phyloP scores from a whole-genome alignment of 2,329 filamentous ascomycete genomes.

The Metarhizium robertsii region DNA sequence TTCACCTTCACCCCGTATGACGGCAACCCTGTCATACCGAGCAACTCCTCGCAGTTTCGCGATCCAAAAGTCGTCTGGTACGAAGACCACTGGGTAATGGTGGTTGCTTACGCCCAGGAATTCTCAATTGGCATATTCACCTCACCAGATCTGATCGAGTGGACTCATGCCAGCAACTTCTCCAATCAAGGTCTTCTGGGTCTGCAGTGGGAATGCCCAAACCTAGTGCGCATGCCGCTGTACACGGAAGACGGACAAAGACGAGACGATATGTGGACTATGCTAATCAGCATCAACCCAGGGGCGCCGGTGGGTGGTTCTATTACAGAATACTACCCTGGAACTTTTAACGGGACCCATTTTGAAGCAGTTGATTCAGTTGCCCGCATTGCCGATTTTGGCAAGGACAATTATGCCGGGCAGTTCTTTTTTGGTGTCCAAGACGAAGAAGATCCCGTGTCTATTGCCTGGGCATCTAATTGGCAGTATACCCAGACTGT shows the following conservation, averaged over 20 bases:
- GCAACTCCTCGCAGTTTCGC: slow-evolving; percentile 47
- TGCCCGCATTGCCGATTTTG: slow-evolving; percentile 22
- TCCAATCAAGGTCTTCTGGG: slow-evolving; percentile 41
- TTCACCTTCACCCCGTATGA: slow-evolving; percentile 52
- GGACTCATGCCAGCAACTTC: slow-evolving; percentile 46
- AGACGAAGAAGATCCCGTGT: slow-evolving; percentile 18
- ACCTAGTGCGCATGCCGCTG: slow-evolving; percentile 45
- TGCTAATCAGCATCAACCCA: slow-evolving; percentile 46
- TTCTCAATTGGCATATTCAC: slow-evolving; percentile 53
- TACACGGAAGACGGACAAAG: slow-evolving; percentile 23
- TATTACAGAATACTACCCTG: slow-evolving; percentile 45
- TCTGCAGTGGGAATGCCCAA: slow-evolving; percentile 54
- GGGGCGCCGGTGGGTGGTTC: slow-evolving; percentile 48
- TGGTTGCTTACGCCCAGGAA: slow-evolving; percentile 39
- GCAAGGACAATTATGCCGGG: slow-evolving; percentile 27
- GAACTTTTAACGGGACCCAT: slow-evolving; percentile 55
- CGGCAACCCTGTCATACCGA: slow-evolving; percentile 50
- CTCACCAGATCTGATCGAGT: slow-evolving; percentile 47
- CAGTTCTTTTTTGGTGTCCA: slow-evolving; percentile 22
- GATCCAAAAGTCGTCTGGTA: slow-evolving; percentile 58
- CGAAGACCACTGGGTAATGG: slow-evolving; percentile 47
- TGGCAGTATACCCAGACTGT: slow-evolving; percentile 22
- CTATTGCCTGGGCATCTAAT: slow-evolving; percentile 26
- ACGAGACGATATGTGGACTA: slow-evolving; percentile 25
- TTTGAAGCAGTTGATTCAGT: slow-evolving; percentile 29